phyloP scores from a whole-genome alignment of 495 filamentous ascomycete genomes.

The Hyaloscypha hepaticicola region DNA sequence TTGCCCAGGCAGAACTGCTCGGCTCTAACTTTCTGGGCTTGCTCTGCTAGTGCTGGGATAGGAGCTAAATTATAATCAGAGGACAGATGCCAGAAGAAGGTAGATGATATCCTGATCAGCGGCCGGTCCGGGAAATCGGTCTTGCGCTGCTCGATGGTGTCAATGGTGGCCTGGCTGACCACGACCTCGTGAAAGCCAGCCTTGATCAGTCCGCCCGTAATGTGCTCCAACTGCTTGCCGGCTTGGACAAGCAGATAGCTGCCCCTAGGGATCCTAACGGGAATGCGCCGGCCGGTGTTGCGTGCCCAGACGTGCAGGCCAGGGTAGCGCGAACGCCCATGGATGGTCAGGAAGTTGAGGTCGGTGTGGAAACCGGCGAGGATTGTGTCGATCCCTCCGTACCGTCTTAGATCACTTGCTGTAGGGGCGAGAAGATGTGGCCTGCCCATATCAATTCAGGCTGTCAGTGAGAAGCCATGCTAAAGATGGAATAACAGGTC shows the following conservation, averaged over 20 bases:
- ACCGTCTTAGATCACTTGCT: conserved; percentile 47
- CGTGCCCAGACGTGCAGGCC: conserved; percentile 54
- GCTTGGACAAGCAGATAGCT: conserved; percentile 51
- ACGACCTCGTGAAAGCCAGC: conserved; percentile 55
- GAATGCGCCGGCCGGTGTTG: conserved; percentile 49
- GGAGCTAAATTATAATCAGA: conserved; percentile 47
- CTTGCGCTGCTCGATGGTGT: conserved; percentile 37
- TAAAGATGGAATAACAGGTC: neutral
- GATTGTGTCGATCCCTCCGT: conserved; percentile 48
- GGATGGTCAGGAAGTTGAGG: conserved; percentile 55
- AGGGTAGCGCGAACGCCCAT: conserved; percentile 52
- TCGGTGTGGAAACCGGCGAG: conserved; percentile 54
- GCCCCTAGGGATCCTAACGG: conserved; percentile 48
- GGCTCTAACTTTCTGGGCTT: no score
- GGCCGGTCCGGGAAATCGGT: conserved; percentile 35
- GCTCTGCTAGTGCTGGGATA: conserved; percentile 38
- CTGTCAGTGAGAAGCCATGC: conserved; percentile 1
- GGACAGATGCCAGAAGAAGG: conserved; percentile 51
- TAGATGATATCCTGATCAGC: conserved; percentile 46
- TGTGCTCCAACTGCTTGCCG: conserved; percentile 54
- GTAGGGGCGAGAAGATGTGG: conserved; percentile 53
- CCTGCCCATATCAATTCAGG: conserved; percentile 23
- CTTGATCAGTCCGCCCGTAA: conserved; percentile 51
- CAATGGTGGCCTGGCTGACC: conserved; percentile 45
- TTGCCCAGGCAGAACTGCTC: no score